Evolutionary conservation across 306 rosid species (phyloP).

Genomic region (Cucurbita maxima): DNA sequence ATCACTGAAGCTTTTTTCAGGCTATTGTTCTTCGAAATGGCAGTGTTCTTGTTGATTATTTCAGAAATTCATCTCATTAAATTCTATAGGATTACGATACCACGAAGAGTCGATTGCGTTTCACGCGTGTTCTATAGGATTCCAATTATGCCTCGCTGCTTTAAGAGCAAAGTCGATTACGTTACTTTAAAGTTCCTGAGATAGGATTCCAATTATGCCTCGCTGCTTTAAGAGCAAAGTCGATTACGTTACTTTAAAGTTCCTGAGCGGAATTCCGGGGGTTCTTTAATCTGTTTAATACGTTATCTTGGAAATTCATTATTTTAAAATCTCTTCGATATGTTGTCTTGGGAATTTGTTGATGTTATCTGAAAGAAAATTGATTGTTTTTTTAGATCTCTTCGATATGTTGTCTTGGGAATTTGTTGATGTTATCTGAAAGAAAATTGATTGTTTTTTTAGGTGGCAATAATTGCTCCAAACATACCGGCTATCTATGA

Average conservation of each 20-base stretch:
- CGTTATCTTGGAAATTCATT: not conserved
- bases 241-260: not conserved
- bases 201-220: not conserved
- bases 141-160: not conserved
- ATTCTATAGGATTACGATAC: not conserved
- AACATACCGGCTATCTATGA: conserved; percentile 83
- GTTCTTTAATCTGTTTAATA: not conserved
- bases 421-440: not conserved
- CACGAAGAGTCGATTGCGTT: not conserved
- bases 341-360: not conserved
- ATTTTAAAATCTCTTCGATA: not conserved
- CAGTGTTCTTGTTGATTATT: not conserved
- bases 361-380: not conserved
- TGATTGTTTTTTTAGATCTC: conserved; percentile 31
- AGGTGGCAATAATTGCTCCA: conserved; percentile 90
- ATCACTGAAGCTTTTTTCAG: not conserved
- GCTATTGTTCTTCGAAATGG: not conserved
- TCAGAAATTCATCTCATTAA: not conserved
- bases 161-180: not conserved
- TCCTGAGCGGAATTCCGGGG: not conserved
- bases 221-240: not conserved
- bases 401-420: not conserved
- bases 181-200: not conserved
- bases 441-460: conserved; percentile 9
- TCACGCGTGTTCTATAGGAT: not conserved